These are phyloP conservation scores for Camptophora hylomeconis DNA, from an alignment of 2,329 filamentous ascomycete genomes.

Conservation along the genomic window DNA sequence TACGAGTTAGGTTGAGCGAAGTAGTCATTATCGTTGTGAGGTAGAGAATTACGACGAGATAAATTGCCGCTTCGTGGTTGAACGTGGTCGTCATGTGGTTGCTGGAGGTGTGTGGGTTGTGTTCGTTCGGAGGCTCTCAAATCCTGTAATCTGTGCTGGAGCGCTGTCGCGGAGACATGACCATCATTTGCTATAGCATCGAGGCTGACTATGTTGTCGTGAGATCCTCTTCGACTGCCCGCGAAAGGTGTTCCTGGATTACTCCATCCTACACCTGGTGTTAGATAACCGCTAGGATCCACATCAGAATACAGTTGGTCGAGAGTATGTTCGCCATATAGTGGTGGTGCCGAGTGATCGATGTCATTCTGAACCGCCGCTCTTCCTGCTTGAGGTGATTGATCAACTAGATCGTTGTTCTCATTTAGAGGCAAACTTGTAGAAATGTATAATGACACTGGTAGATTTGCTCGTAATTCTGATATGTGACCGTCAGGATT, in stretches of 20 bases:
- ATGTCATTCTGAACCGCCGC: conserved; percentile 41
- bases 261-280: conserved; percentile 49
- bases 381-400: conserved; percentile 38
- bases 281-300: conserved; percentile 68
- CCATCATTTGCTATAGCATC: conserved; percentile 37
- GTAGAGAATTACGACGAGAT: conserved; percentile 10
- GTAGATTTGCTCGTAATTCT: conserved; percentile 70
- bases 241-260: conserved; percentile 71
- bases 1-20: conserved; percentile 2
- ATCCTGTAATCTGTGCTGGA: conserved; percentile 56
- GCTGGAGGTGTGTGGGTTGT: conserved; percentile 1
- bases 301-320: conserved; percentile 86
- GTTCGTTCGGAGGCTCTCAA: conserved; percentile 28
- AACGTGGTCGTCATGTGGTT: conserved; percentile 3
- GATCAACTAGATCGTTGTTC: conserved; percentile 62
- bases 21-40: conserved; percentile 8
- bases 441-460: conserved; percentile 88
- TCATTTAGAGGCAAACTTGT: conserved; percentile 83
- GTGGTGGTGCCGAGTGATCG: conserved; percentile 64
- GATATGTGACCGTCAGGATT: conserved; percentile 93
- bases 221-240: conserved; percentile 57
- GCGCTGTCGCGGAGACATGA: conserved; percentile 46
- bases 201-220: conserved; percentile 61
- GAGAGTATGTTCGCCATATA: conserved; percentile 79
- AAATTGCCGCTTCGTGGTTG: neutral